Evolutionary conservation across 2,329 filamentous ascomycete genomes (phyloP), one percentile per base, ranked within the genome.

Genomic region (Beauveria sp.): DNA sequence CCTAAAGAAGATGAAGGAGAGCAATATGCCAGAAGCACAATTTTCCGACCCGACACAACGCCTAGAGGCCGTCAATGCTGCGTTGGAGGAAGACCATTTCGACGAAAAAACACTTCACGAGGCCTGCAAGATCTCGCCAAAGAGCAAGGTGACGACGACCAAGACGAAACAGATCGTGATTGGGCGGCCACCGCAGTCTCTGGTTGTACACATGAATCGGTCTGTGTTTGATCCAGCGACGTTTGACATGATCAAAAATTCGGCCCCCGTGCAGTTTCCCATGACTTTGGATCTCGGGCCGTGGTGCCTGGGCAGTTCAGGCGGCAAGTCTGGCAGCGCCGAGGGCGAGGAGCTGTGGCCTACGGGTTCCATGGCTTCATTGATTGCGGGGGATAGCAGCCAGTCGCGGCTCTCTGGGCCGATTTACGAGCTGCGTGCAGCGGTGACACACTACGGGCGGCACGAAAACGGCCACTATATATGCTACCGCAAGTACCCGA

Each of bases 381-480:
- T 96, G 89, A 81, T 95, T 20, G 81, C 86, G 0, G 83, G 82
- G 5, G 78, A 79, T 51, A 67, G 73, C 45, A 70, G 70, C 3
- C 74, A 77, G 9, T 86, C 83, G 2, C 80, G 77, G 63, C 75
- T 84, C 9, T 76, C 76, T 0, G 84, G 85, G 3, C 80, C 79
- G 30, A 78, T 87, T 1, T 98, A 96, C 71, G 85, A 90, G 69
- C 78, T 98, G 18, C 85, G 89, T 58, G 91, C 93, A 34, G 89
- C 93, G 0, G 84, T 98, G 10, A 95, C 91, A 1, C 95, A 98
- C 71, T 90, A 89, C 64, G 95, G 95, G 4, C 82, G 89, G 38
- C 95, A 98, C 72, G 92, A 97, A 64, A 96, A 96, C 68, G 95
- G 95, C 0, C 95, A 99, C 75, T 98, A 99, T 68, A 86, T 97